Conservation (phyloP, 2,329 filamentous ascomycete genomes). For the Rosellinia necatrix region DNA sequence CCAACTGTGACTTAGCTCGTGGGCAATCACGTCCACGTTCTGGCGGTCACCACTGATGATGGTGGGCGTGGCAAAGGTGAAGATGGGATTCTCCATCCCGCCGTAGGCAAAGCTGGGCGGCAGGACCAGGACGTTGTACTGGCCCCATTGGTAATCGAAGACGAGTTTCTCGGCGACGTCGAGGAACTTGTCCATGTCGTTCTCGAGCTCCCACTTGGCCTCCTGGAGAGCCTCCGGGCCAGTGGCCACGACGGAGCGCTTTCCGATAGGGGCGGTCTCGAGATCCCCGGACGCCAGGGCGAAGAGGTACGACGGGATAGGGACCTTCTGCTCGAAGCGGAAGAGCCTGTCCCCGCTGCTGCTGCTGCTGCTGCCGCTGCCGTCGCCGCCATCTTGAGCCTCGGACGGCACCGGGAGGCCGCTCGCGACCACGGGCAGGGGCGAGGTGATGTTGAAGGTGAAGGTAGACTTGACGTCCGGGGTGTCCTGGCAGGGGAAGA, state of each 20-base stretch:
- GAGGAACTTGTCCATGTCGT: conserved; percentile 90
- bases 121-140: conserved; percentile 91
- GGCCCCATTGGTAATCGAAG: conserved; percentile 90
- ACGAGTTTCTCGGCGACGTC: conserved; percentile 80
- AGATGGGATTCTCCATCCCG: conserved; percentile 91
- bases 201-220: conserved; percentile 90
- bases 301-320: conserved; percentile 93
- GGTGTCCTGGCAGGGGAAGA: conserved; percentile 97
- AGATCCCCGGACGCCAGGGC: conserved; percentile 90
- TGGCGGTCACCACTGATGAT: conserved; percentile 89
- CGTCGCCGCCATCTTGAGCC: conserved; percentile 55
- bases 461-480: conserved; percentile 97
- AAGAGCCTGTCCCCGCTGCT: conserved; percentile 69
- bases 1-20: conserved; percentile 73
- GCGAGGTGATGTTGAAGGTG: conserved; percentile 84
- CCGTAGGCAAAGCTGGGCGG: conserved; percentile 91
- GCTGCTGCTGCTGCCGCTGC: too few species aligned
- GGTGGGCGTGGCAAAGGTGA: conserved; percentile 93
- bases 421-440: conserved; percentile 88
- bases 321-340: conserved; percentile 85
- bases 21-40: conserved; percentile 95
- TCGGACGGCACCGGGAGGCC: conserved; percentile 66
- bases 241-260: conserved; percentile 81
- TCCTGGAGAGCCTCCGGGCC: conserved; percentile 84
- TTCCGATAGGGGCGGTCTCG: conserved; percentile 81